These are phyloP conservation scores for Penicillium chermesinum DNA, from an alignment of 495 filamentous ascomycete species.

Conservation along the genomic window DNA sequence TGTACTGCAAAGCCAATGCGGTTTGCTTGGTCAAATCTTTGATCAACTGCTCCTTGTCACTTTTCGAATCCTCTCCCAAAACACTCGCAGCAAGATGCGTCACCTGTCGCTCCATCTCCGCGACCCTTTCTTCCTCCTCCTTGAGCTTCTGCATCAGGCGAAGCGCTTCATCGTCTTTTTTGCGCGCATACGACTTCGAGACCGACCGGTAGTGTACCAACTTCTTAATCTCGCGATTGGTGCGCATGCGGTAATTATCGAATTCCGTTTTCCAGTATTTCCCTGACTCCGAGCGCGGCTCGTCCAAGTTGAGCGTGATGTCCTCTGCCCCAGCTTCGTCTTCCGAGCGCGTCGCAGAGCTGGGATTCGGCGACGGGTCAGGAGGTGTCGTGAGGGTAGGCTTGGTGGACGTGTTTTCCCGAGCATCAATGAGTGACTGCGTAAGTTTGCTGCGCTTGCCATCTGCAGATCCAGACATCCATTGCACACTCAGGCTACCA, in stretches of 20 bases:
- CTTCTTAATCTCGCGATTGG: constrained; percentile 71
- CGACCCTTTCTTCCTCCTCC: constrained; percentile 54
- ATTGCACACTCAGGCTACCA: constrained; percentile 62
- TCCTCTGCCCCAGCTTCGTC: constrained; percentile 46
- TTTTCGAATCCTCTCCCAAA: constrained; percentile 38
- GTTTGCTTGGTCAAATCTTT: constrained; percentile 63
- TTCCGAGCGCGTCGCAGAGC: constrained; percentile 6
- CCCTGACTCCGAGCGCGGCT: constrained; percentile 78
- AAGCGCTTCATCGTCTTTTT: constrained; percentile 77
- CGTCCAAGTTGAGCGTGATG: constrained; percentile 66
- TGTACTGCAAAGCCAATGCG: constrained; percentile 61
- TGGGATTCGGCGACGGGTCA: constrained; percentile 9
- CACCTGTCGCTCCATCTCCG: constrained; percentile 52
- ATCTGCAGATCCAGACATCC: constrained; percentile 51
- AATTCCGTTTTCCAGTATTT: constrained; percentile 93
- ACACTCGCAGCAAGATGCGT: constrained; percentile 56
- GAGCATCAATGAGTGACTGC: constrained; percentile 42
- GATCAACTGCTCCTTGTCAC: constrained; percentile 45
- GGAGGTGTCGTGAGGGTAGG: constrained; percentile 12
- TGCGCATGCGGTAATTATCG: constrained; percentile 73
- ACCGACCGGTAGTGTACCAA: constrained; percentile 74
- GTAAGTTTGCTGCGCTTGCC: constrained; percentile 42
- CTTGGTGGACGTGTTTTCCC: constrained; percentile 31
- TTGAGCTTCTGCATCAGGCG: constrained; percentile 66
- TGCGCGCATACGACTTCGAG: constrained; percentile 82